Base-by-base conservation (phyloP, 345 rosid species). In the Bretschneidera sinensis region DNA sequence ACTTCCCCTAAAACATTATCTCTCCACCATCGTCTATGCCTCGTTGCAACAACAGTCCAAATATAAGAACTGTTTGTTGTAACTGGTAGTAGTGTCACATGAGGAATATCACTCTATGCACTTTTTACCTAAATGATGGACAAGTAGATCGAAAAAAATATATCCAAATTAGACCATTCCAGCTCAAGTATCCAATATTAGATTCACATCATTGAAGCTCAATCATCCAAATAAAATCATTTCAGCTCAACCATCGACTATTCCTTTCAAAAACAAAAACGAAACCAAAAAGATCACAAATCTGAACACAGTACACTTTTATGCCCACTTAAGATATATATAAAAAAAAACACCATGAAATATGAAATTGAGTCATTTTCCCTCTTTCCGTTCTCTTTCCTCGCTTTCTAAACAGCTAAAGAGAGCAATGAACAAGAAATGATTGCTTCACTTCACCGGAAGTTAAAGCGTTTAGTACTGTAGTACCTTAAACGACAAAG, bases 401-500 rank as follows among this genome's bases (percentile, higher is more conserved):
- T 39, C 45, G 15, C 16, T 39, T 14, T 39, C 45, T 13, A 1
- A 1, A 39, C 1, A 7, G 9, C 45, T 1, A 39, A 39, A 14
- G 2, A 39, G 11, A 14, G 10, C 45, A 14, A 39, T 39, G 11
- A 5, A 14, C 11, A 14, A 5, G 10, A 39, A 39, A 39, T 11
- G n/a, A n/a, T n/a, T n/a, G 45, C 45, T 39, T 39, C 15, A 39
- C 11, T 39, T 4, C 4, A 39, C 15, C 45, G 16, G 10, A 39
- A 39, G 4, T 39, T 13, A 39, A 39, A 39, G 15, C 15, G 10
- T 14, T 1, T 58, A n/a, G n/a, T n/a, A n/a, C n/a, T n/a, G 6
- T 2, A 48, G 21, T 68, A 87, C 98, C 98, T 84, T 85, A 34
- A 94, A 88, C 22, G 96, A 85, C 53, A 81, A 72, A 1, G 96